Percentiles rank a stretch among this genome's conserved stretches.
Evolutionary conservation across 306 rosid species (phyloP).

Genomic region (Nissolia schottii): DNA sequence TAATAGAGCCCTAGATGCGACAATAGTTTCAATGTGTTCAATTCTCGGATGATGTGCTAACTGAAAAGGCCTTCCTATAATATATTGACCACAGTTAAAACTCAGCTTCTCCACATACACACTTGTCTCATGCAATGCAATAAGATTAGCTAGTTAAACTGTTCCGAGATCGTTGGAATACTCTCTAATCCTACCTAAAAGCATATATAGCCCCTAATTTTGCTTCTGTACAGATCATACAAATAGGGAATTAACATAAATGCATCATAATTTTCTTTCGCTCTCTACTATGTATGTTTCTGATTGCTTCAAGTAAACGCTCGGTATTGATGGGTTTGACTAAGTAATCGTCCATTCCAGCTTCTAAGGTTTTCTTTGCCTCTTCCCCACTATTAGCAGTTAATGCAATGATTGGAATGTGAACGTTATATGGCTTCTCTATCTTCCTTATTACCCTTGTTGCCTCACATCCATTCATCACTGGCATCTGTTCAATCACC

Average conservation of each 20-base stretch:
- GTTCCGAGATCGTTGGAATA: not conserved
- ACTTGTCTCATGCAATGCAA: not conserved
- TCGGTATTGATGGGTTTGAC: constrained; percentile 40
- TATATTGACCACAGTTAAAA: not conserved
- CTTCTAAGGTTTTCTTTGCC: constrained; percentile 30
- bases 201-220: not conserved
- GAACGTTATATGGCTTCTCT: constrained; percentile 40
- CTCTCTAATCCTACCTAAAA: not conserved
- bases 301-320: constrained; percentile 39
- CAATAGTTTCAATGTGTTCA: no score
- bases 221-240: not conserved
- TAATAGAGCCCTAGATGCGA: no score
- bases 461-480: constrained; percentile 62
- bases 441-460: constrained; percentile 48
- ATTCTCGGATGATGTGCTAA: no score
- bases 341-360: constrained; percentile 56
- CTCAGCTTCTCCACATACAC: not conserved
- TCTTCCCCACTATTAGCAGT: constrained; percentile 50
- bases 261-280: not conserved
- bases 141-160: not conserved
- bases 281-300: constrained; percentile 18
- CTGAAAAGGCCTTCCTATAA: not conserved
- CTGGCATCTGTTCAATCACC: constrained; percentile 48
- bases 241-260: not conserved
- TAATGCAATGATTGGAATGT: constrained; percentile 62